phyloP scores from a whole-genome alignment of 192 early-diverging fungal genomes.

The Chytriomyces confervae region DNA sequence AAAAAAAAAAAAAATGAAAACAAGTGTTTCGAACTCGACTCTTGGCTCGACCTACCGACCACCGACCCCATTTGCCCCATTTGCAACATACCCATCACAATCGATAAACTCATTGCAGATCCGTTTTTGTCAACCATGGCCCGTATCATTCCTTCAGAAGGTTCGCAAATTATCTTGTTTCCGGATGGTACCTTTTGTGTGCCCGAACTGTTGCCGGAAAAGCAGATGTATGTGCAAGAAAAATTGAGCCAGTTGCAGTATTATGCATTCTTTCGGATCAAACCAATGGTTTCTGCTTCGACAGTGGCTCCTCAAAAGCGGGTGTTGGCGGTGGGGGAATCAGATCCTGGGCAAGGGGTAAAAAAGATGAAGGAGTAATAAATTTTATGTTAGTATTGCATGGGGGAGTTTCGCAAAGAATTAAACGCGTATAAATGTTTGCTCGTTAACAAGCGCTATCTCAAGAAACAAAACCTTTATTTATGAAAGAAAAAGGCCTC shows the following conservation, averaged over 20 bases:
- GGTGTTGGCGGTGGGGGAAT: no score
- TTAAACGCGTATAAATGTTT: no score
- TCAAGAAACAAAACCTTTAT: background rate
- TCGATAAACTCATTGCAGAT: background rate
- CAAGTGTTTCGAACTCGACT: slow-evolving; percentile 67
- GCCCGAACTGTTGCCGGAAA: background rate
- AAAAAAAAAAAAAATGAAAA: no score
- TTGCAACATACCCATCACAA: background rate
- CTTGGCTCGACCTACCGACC: slow-evolving; percentile 35
- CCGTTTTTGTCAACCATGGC: background rate
- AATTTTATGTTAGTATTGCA: no score
- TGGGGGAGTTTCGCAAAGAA: no score
- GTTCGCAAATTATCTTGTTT: background rate
- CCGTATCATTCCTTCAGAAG: background rate
- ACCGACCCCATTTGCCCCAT: slow-evolving; percentile 2
- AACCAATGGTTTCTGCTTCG: no score
- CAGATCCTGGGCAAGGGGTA: no score
- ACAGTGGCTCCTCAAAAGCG: no score
- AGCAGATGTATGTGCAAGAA: background rate
- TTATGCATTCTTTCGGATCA: no score
- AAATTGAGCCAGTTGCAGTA: background rate
- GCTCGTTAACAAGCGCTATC: no score
- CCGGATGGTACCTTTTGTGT: background rate
- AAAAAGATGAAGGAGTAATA: no score
- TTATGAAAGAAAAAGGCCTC: background rate